These are phyloP conservation scores for Cutaneotrichosporon sp. DNA, from an alignment of 1,284 basidiomycete genomes.

Conservation along the genomic window DNA sequence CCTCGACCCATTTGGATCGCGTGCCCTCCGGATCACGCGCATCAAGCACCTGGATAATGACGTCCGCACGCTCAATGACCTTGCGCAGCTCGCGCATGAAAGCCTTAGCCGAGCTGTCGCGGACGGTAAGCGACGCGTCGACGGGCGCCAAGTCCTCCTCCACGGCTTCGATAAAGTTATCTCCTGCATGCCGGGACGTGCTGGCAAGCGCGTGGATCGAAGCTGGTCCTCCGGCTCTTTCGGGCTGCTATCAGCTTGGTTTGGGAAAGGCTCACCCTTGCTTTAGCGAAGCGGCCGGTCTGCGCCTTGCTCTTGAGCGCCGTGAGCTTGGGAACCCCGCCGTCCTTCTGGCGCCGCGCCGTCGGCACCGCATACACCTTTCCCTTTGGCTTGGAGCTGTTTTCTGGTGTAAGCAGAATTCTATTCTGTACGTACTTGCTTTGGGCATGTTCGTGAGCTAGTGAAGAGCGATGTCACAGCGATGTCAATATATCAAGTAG, in stretches of 20 bases:
- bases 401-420: constrained; percentile 15
- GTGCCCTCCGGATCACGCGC: constrained; percentile 90
- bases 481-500: too few relatives aligned
- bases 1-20: constrained; percentile 79
- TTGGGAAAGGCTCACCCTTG: neutral
- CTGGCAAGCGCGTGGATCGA: constrained; percentile 23
- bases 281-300: constrained; percentile 9
- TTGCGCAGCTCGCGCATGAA: constrained; percentile 72
- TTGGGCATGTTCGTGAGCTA: constrained; percentile 38
- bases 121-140: constrained; percentile 61
- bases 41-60: constrained; percentile 76
- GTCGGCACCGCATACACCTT: constrained; percentile 42
- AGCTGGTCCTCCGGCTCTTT: constrained; percentile 11
- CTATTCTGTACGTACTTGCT: constrained; percentile 33
- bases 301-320: constrained; percentile 44
- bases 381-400: constrained; percentile 30
- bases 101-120: constrained; percentile 62
- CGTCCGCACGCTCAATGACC: constrained; percentile 90
- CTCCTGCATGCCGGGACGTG: constrained; percentile 22
- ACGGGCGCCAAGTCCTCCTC: constrained; percentile 30
- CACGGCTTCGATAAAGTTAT: constrained; percentile 50
- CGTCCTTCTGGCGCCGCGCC: constrained; percentile 65
- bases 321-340: constrained; percentile 71
- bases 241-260: constrained; percentile 13
- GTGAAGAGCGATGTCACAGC: constrained; percentile 8